A percentile compares a stretch with the other conserved stretches of the same genome.
Conservation (phyloP, 2,329 filamentous ascomycete genomes). For the Neofusicoccum ribis region DNA sequence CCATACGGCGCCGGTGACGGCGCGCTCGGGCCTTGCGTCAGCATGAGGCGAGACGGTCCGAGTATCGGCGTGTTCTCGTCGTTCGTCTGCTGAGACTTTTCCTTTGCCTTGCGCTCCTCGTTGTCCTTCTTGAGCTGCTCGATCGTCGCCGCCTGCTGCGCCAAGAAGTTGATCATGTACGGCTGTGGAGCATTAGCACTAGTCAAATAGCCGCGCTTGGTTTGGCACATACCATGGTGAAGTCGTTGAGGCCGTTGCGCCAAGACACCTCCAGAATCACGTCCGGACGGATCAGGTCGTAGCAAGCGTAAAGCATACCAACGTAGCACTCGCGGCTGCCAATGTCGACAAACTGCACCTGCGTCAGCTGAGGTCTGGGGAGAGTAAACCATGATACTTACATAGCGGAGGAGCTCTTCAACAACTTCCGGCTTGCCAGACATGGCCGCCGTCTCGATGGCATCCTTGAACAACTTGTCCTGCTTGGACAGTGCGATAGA, state of each 20-base stretch:
- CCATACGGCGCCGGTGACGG: conserved; percentile 68
- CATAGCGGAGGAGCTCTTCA: conserved; percentile 92
- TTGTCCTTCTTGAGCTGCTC: conserved; percentile 89
- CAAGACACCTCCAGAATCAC: conserved; percentile 94
- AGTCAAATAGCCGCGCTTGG: neutral
- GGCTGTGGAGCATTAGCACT: conserved; percentile 50
- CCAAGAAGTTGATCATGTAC: conserved; percentile 98
- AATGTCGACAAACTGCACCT: conserved; percentile 88
- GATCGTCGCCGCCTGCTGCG: conserved; percentile 85
- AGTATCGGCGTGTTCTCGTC: conserved; percentile 94
- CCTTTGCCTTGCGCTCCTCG: conserved; percentile 78
- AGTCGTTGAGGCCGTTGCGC: conserved; percentile 91
- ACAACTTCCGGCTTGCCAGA: conserved; percentile 89
- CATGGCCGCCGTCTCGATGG: conserved; percentile 94
- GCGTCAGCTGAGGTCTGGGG: conserved; percentile 34
- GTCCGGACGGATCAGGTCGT: conserved; percentile 92
- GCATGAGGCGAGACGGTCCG: conserved; percentile 85
- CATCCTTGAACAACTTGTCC: conserved; percentile 99
- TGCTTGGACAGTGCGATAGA: conserved; percentile 97
- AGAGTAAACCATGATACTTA: conserved; percentile 59
- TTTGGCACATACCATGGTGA: conserved; percentile 71
- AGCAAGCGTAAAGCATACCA: conserved; percentile 99
- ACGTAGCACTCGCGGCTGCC: conserved; percentile 99
- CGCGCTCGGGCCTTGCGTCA: conserved; percentile 79
- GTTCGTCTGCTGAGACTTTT: conserved; percentile 77